Evolutionary conservation across 257 asterid species (phyloP).

Genomic region (Solanum bulbocastanum): DNA sequence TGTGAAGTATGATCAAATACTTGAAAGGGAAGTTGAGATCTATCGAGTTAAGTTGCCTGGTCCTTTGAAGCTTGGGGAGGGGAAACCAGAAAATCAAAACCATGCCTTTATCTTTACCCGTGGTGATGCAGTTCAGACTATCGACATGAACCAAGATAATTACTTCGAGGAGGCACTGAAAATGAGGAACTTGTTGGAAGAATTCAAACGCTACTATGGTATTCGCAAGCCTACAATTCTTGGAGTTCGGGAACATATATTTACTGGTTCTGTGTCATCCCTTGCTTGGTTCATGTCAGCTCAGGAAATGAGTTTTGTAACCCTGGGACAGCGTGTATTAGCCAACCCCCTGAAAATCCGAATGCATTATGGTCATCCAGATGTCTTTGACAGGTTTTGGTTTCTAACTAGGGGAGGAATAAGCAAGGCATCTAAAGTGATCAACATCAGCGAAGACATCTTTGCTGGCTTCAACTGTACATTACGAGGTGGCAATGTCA

Average conservation of each 20-base stretch:
- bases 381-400: constrained; percentile 98
- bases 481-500: constrained; percentile 88
- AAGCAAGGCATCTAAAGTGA: constrained; percentile 97
- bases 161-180: constrained; percentile 98
- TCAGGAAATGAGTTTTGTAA: constrained; percentile 95
- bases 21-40: constrained; percentile 88
- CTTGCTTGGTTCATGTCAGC: constrained; percentile 99
- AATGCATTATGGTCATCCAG: constrained; percentile 99
- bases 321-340: constrained; percentile 97
- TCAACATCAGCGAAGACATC: constrained; percentile 95
- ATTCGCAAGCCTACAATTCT: constrained; percentile 89
- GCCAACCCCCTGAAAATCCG: constrained; percentile 96
- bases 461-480: constrained; percentile 99
- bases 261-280: constrained; percentile 95
- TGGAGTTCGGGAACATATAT: constrained; percentile 93
- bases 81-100: constrained; percentile 97
- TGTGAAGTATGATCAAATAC: constrained; percentile 76
- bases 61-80: constrained; percentile 96
- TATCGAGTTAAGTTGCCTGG: constrained; percentile 97
- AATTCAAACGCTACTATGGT: constrained; percentile 69
- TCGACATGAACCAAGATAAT: constrained; percentile 98
- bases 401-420: constrained; percentile 95
- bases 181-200: constrained; percentile 93
- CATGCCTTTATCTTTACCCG: constrained; percentile 94
- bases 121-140: constrained; percentile 98